A percentile compares a stretch with the other conserved stretches of the same genome.
Conservation (phyloP, 2,329 filamentous ascomycete species). For the Macrophomina phaseolina region DNA sequence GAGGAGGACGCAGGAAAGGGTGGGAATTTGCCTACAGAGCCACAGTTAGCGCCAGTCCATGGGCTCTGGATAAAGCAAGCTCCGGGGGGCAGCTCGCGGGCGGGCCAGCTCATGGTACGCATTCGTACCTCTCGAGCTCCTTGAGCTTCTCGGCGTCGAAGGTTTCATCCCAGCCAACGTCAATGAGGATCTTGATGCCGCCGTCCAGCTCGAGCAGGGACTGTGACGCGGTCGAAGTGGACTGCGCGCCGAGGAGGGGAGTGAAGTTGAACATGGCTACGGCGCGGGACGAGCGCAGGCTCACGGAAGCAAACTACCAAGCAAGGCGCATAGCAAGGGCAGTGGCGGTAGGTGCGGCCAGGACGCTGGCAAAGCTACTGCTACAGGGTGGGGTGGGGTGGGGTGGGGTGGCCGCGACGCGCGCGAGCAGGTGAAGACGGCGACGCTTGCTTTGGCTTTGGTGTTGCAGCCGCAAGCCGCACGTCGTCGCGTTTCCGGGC, state of each 20-base stretch:
- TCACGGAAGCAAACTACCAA: slow-evolving; percentile 17
- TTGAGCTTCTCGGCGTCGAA: slow-evolving; percentile 84
- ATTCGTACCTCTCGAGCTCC: slow-evolving; percentile 81
- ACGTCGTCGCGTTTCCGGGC: slow-evolving; percentile 9
- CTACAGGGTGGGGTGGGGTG: slow-evolving; percentile 1
- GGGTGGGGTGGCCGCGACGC: slow-evolving; percentile 7
- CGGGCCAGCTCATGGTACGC: slow-evolving; percentile 1
- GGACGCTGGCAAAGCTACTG: slow-evolving; percentile 10
- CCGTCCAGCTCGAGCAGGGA: slow-evolving; percentile 97
- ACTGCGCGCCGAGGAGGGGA: slow-evolving; percentile 88
- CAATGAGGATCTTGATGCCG: slow-evolving; percentile 91
- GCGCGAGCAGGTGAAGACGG: slow-evolving; percentile 16
- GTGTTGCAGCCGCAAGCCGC: not conserved
- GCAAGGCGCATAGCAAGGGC: slow-evolving; percentile 13
- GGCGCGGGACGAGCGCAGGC: slow-evolving; percentile 21
- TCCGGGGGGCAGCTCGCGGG: too few relatives aligned
- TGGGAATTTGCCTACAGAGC: slow-evolving; percentile 76
- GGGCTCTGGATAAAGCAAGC: not conserved
- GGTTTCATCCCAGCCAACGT: slow-evolving; percentile 93
- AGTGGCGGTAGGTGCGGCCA: not conserved
- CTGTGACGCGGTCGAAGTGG: slow-evolving; percentile 83
- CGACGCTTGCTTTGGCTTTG: slow-evolving; percentile 11
- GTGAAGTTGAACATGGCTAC: slow-evolving; percentile 90
- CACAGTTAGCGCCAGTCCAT: slow-evolving; percentile 11
- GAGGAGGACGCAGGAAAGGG: slow-evolving; percentile 89